phyloP scores from a whole-genome alignment of 1,139 yeast species.

The Suhomyces wounanorum region DNA sequence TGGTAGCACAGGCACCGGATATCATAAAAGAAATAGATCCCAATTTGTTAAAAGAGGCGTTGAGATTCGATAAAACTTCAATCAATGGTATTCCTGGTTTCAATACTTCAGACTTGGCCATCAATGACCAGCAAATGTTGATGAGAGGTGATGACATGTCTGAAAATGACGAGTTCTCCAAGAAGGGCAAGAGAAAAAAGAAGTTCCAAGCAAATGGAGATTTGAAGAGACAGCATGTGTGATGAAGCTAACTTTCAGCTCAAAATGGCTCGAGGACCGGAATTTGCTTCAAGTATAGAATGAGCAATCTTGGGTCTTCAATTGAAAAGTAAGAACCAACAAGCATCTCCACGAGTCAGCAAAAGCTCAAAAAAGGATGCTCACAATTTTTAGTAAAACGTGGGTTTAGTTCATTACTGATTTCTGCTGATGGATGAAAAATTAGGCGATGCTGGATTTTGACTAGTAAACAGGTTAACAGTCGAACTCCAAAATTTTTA shows the following conservation, averaged over 20 bases:
- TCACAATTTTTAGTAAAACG: no score
- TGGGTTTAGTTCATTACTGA: no score
- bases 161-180: constrained; percentile 39
- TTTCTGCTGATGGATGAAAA: no score
- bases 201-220: constrained; percentile 34
- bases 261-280: neutral
- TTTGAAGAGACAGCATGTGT: constrained; percentile 40
- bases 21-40: constrained; percentile 53
- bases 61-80: constrained; percentile 68
- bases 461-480: neutral
- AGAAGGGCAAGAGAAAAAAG: constrained; percentile 39
- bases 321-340: neutral
- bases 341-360: neutral
- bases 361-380: no score
- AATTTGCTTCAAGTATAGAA: neutral
- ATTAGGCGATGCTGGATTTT: neutral
- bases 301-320: neutral
- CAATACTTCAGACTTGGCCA: constrained; percentile 67
- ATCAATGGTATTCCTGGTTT: constrained; percentile 79
- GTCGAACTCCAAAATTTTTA: neutral
- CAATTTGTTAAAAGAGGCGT: constrained; percentile 49
- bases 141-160: constrained; percentile 47
- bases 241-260: neutral
- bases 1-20: constrained; percentile 40
- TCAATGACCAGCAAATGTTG: constrained; percentile 51